These are phyloP conservation scores for Agaricus sinodeliciosus DNA, from an alignment of 768 basidiomycete species.

Conservation along the genomic window DNA sequence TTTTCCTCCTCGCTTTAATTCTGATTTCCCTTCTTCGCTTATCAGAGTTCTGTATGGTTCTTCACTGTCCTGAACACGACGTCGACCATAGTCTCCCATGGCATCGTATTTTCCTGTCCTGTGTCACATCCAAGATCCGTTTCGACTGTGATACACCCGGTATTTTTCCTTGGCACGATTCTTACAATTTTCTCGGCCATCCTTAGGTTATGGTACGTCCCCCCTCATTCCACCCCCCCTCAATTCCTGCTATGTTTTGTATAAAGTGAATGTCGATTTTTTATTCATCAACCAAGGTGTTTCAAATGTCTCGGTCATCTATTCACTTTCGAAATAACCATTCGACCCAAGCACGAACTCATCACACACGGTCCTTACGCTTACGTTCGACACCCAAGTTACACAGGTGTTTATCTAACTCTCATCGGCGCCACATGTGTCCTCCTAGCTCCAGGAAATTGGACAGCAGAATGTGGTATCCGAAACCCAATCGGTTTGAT, in stretches of 20 bases:
- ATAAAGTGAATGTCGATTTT: background rate
- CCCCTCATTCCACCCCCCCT: background rate
- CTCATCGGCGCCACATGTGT: slow-evolving; percentile 26
- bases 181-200: slow-evolving; percentile 21
- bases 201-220: slow-evolving; percentile 25
- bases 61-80: slow-evolving; percentile 1
- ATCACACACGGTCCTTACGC: slow-evolving; percentile 37
- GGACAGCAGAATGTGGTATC: slow-evolving; percentile 21
- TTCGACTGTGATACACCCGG: background rate
- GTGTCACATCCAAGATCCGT: background rate
- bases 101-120: background rate
- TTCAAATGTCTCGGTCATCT: slow-evolving; percentile 31
- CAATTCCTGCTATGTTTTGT: no score
- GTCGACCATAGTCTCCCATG: background rate
- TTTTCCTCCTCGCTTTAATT: slow-evolving; percentile 2
- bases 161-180: slow-evolving; percentile 18
- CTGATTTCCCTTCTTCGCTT: slow-evolving; percentile 18
- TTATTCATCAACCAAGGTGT: slow-evolving; percentile 21
- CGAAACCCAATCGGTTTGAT: slow-evolving; percentile 18
- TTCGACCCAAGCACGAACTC: slow-evolving; percentile 32
- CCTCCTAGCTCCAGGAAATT: slow-evolving; percentile 25
- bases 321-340: slow-evolving; percentile 40
- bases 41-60: slow-evolving; percentile 6
- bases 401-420: slow-evolving; percentile 33
- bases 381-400: slow-evolving; percentile 39